phyloP scores from a whole-genome alignment of 2,329 filamentous ascomycete genomes.

The Alternaria angustiovoidea region DNA sequence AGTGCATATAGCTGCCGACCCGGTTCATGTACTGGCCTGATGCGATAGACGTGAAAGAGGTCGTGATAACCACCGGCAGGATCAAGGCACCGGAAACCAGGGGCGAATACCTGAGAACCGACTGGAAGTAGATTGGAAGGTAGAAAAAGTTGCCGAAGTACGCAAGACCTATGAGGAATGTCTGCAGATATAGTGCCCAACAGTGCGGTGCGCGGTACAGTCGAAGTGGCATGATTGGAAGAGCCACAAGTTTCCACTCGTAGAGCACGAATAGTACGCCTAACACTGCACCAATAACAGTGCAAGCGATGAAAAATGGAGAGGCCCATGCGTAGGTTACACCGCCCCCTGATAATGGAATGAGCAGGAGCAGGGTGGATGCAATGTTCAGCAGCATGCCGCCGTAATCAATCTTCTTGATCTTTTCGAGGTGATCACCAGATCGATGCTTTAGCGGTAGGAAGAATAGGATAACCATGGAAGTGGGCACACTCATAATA shows the following conservation, averaged over 20 bases:
- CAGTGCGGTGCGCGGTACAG: conserved; percentile 65
- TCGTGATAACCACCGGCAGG: conserved; percentile 52
- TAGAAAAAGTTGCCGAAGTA: conserved; percentile 70
- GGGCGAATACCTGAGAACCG: conserved; percentile 58
- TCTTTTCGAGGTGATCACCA: conserved; percentile 56
- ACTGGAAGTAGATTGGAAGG: conserved; percentile 69
- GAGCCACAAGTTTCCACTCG: conserved; percentile 64
- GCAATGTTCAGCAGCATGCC: conserved; percentile 64
- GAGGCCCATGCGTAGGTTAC: conserved; percentile 65
- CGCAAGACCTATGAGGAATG: conserved; percentile 66
- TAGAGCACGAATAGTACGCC: conserved; percentile 61
- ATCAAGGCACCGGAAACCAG: conserved; percentile 60
- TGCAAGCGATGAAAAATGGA: conserved; percentile 66
- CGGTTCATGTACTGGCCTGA: conserved; percentile 30
- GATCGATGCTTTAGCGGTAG: conserved; percentile 55
- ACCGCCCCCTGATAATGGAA: conserved; percentile 69
- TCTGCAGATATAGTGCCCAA: conserved; percentile 64
- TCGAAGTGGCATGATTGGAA: conserved; percentile 66
- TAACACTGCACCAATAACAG: conserved; percentile 58
- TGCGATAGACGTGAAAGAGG: conserved; percentile 25
- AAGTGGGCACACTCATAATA: conserved; percentile 22
- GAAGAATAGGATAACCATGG: conserved; percentile 25
- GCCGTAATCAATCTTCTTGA: conserved; percentile 66
- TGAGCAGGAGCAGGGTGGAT: conserved; percentile 68
- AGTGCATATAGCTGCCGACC: conserved; percentile 30